Percentiles rank a stretch among this genome's conserved stretches.
phyloP scores from a whole-genome alignment of 371 early-diverging fungal genomes.

The Umbelopsis sp. region DNA sequence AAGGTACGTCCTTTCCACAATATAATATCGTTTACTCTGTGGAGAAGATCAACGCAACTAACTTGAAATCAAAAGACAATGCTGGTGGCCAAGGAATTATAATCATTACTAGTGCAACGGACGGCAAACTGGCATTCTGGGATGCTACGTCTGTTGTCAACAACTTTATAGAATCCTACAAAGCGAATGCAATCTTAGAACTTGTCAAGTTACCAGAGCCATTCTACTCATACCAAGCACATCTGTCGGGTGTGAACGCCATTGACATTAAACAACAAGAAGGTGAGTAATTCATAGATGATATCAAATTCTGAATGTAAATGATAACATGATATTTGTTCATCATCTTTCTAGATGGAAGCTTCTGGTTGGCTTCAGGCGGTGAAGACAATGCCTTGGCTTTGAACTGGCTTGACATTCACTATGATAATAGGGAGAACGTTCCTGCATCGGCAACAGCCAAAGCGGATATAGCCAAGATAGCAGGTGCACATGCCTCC shows the following conservation, averaged over 20 bases:
- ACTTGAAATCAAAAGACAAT: not conserved
- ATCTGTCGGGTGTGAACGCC: constrained; percentile 63
- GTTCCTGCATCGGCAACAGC: constrained; percentile 5
- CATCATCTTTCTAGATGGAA: constrained; percentile 9
- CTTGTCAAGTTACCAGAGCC: constrained; percentile 40
- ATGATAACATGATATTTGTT: not conserved
- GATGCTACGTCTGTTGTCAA: constrained; percentile 47
- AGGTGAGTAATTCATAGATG: constrained; percentile 21
- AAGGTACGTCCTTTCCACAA: constrained; percentile 18
- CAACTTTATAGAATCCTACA: constrained; percentile 29
- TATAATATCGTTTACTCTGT: too few species aligned
- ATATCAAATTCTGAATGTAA: too few species aligned
- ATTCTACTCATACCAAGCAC: constrained; percentile 35
- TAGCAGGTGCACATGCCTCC: constrained; percentile 57
- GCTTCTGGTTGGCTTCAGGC: constrained; percentile 50
- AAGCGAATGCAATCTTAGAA: constrained; percentile 23
- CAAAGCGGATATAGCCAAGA: constrained; percentile 32
- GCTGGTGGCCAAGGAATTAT: constrained; percentile 38
- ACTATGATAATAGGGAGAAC: not conserved
- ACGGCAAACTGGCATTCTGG: constrained; percentile 63
- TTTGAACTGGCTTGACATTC: constrained; percentile 31
- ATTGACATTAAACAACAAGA: constrained; percentile 34
- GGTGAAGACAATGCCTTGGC: constrained; percentile 66
- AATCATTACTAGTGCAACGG: constrained; percentile 63
- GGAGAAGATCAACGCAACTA: too few species aligned